phyloP scores from a whole-genome alignment of 306 rosid species.

The Lathyrus sativus region DNA sequence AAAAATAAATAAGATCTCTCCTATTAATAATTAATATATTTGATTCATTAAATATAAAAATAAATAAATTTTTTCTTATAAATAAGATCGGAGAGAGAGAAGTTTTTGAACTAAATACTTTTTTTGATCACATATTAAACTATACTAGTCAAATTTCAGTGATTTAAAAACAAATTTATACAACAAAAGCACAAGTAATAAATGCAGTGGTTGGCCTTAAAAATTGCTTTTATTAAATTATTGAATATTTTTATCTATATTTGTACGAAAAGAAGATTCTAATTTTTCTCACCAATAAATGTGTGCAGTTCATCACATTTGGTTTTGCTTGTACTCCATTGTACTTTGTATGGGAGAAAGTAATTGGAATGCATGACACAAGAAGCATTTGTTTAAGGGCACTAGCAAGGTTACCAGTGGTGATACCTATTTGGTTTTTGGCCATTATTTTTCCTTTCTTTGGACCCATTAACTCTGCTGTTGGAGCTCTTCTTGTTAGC shows the following conservation, averaged over 20 bases:
- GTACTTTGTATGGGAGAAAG: slow-evolving; percentile 99
- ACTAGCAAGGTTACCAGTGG: slow-evolving; percentile 87
- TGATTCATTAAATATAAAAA: no score
- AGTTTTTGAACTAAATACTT: no score
- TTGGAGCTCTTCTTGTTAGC: slow-evolving; percentile 94
- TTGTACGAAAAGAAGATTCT: background rate
- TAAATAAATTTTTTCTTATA: no score
- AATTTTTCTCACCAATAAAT: background rate
- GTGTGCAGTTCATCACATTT: slow-evolving; percentile 88
- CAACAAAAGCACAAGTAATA: no score
- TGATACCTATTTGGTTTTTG: slow-evolving; percentile 91
- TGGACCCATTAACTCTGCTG: slow-evolving; percentile 93
- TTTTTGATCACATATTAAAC: no score
- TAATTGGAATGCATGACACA: slow-evolving; percentile 95
- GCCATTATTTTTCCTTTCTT: slow-evolving; percentile 97
- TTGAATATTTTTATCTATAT: background rate
- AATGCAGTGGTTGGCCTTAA: no score
- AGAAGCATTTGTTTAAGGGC: slow-evolving; percentile 85
- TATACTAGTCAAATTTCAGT: no score
- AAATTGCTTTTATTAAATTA: background rate
- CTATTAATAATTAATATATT: no score
- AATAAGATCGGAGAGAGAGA: no score
- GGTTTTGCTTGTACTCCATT: slow-evolving; percentile 97
- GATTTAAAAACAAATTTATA: no score
- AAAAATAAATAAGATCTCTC: no score